Percentiles rank a stretch among this genome's conserved stretches.
Conservation (phyloP, 2,329 filamentous ascomycete genomes). For the Helicocarpus griseus region DNA sequence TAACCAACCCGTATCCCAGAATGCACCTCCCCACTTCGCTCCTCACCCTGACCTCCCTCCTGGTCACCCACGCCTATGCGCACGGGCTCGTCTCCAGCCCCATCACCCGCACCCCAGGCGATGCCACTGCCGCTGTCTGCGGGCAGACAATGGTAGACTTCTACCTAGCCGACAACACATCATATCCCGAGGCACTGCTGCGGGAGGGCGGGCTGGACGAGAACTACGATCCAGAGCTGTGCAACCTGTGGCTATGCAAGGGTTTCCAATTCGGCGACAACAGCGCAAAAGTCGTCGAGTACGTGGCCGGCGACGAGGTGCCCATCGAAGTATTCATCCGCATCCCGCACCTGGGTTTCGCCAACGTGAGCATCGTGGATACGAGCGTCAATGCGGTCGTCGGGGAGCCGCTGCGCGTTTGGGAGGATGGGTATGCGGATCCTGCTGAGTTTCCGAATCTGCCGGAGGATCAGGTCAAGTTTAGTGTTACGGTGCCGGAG, state of each 20-base stretch:
- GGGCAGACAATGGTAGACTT: slow-evolving; percentile 2
- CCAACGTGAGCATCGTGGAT: slow-evolving; percentile 43
- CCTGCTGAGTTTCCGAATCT: slow-evolving; percentile 22
- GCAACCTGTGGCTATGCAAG: slow-evolving; percentile 49
- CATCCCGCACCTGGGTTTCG: slow-evolving; percentile 39
- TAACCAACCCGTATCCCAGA: too few relatives aligned
- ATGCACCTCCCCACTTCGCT: not conserved
- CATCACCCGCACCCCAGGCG: not conserved
- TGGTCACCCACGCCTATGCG: not conserved
- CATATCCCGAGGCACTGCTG: not conserved
- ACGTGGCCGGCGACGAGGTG: slow-evolving; percentile 38
- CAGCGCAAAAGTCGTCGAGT: slow-evolving; percentile 43
- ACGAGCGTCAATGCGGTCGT: slow-evolving; percentile 34
- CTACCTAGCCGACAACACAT: slow-evolving; percentile 1
- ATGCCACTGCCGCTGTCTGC: not conserved
- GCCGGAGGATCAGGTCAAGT: slow-evolving; percentile 19
- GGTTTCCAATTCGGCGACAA: slow-evolving; percentile 50
- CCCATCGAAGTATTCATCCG: slow-evolving; percentile 36
- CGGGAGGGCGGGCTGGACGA: not conserved
- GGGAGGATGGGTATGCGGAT: slow-evolving; percentile 17
- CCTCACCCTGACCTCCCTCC: not conserved
- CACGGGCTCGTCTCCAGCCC: not conserved
- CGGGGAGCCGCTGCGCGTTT: slow-evolving; percentile 24
- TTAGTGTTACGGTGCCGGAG: slow-evolving; percentile 24
- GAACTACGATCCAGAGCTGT: slow-evolving; percentile 40